Evolutionary conservation across 495 filamentous ascomycete genomes (phyloP).

Genomic region (Podospora pseudoanserina): DNA sequence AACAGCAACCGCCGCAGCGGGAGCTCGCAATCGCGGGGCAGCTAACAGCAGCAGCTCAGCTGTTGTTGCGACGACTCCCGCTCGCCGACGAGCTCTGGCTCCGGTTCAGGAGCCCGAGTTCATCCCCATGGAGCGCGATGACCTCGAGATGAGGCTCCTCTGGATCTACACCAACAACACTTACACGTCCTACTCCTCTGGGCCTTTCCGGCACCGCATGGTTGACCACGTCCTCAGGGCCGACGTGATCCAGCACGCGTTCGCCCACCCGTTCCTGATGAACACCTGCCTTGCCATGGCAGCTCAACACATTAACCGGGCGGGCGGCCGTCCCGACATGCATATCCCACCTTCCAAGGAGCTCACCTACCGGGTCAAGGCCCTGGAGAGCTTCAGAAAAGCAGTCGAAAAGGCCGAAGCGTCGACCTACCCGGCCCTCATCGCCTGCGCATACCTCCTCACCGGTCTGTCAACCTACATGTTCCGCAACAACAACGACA

Average conservation of each 20-base stretch:
- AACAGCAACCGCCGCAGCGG: neutral
- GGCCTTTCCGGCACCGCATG: conserved; percentile 24
- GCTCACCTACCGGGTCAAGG: conserved; percentile 38
- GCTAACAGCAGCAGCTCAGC: neutral
- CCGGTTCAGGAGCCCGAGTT: conserved; percentile 40
- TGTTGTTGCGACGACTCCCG: neutral
- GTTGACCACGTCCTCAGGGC: conserved; percentile 41
- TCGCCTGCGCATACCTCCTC: conserved; percentile 42
- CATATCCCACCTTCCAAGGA: conserved; percentile 19
- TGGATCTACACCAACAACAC: conserved; percentile 41
- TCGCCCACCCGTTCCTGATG: conserved; percentile 49
- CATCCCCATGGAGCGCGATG: conserved; percentile 26
- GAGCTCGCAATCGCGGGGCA: neutral
- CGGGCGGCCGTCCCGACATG: conserved; percentile 27
- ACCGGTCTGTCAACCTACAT: conserved; percentile 39
- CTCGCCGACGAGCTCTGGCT: conserved; percentile 8
- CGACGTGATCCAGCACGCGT: conserved; percentile 45
- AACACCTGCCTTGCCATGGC: conserved; percentile 47
- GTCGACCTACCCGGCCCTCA: conserved; percentile 38
- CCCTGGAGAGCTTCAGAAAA: conserved; percentile 44
- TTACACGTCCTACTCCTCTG: conserved; percentile 39
- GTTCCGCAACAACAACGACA: conserved; percentile 39
- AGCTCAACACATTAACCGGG: conserved; percentile 40
- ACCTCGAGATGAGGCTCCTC: conserved; percentile 40
- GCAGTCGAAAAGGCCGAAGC: conserved; percentile 41